Percentiles rank a stretch among this genome's conserved stretches.
Conservation (phyloP, 2,329 filamentous ascomycete genomes). For the Aspergillus fijiensis region DNA sequence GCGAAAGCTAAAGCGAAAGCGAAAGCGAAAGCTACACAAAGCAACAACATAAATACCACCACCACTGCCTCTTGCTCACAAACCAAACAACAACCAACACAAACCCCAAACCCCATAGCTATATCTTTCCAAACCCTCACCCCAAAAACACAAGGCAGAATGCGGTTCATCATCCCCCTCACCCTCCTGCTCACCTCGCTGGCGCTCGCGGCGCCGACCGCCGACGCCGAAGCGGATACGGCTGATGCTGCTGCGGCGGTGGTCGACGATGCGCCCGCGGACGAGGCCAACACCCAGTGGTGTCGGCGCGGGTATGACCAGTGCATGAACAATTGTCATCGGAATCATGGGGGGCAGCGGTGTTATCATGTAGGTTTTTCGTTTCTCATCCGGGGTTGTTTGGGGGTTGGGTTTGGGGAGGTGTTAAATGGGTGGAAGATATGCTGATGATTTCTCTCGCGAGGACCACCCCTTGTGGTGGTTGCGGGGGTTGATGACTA, state of each 20-base stretch:
- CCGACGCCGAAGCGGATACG: background rate
- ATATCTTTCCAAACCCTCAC: no score
- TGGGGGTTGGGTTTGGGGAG: background rate
- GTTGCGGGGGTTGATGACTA: background rate
- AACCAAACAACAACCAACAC: no score
- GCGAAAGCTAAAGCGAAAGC: no score
- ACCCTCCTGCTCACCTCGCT: slow-evolving; percentile 4
- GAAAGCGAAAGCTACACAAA: no score
- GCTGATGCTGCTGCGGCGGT: background rate
- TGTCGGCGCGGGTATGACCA: background rate
- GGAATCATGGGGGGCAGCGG: background rate
- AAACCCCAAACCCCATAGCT: no score
- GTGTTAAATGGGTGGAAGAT: background rate
- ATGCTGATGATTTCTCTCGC: background rate
- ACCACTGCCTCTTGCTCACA: no score
- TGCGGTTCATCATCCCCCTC: slow-evolving; percentile 8
- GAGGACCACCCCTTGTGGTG: no score
- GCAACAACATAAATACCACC: no score
- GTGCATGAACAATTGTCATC: background rate
- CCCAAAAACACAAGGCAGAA: background rate
- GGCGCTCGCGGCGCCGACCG: background rate
- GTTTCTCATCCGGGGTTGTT: background rate
- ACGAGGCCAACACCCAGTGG: background rate
- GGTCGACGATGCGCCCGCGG: background rate
- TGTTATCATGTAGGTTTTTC: background rate